Base-by-base conservation (phyloP, 257 asterid genomes). In the Prunella vulgaris region DNA sequence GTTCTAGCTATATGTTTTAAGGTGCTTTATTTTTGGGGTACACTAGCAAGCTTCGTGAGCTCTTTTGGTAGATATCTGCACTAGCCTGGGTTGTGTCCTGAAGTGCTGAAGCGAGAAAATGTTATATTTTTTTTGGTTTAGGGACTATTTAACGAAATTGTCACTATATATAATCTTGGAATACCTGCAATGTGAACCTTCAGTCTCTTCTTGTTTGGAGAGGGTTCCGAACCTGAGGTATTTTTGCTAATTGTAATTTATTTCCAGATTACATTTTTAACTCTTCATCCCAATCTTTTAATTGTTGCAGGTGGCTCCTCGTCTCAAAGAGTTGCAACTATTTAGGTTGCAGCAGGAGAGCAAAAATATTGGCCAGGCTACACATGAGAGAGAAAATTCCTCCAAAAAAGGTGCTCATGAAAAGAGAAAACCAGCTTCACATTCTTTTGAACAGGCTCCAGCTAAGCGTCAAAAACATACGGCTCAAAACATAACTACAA, bases 311-410 rank as follows among this genome's bases (percentile, higher is more conserved):
- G 95, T 94, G 70, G 77, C 93, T 76, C 99, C 99, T 76, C 99
- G 99, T 66, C 87, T 91, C 49, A 93, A 85, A 78, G 99, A 91
- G 74, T 88, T 94, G 71, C 96, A 86, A 77, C 68, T 86, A 69
- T 91, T 88, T 72, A 85, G 76, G 83, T 67, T 76, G 68, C 93
- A 86, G 76, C 92, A 91, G 83, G 96, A 91, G 84, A 84, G 77
- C 80, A 86, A 86, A 79, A 70, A n/a, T 69, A 67, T 48, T 10
- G 79, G 66, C 51, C 76, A 78, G 3, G 74, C 87, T 40, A 66
- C 79, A 61, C 84, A 77, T 66, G 88, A 79, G 66, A 78, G 81
- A 73, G 91, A 84, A 60, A 84, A 33, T 74, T 13, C 84, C 44
- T 22, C 84, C 52, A 81, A 52, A 68, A 89, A 83, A 74, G 79